A percentile compares a stretch with the other conserved stretches of the same genome.
Evolutionary conservation across 805 yeast genomes (phyloP).

Genomic region (Candida broadrunensis): DNA sequence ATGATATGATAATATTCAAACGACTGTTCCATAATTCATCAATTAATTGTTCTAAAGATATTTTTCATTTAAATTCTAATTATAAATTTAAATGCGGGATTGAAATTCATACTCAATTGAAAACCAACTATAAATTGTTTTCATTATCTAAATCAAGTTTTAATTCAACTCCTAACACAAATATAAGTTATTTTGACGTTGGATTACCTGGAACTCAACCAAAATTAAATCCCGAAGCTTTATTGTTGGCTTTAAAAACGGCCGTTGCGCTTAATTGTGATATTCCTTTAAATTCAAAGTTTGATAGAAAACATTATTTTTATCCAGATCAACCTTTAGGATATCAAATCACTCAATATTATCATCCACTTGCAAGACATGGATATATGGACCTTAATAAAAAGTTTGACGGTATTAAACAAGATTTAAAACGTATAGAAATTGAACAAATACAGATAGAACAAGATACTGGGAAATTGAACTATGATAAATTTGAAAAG

Average conservation of each 20-base stretch:
- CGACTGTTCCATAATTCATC: neutral
- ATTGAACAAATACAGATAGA: constrained; percentile 86
- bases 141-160: constrained; percentile 51
- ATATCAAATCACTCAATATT: constrained; percentile 91
- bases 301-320: constrained; percentile 94
- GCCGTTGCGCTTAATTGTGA: constrained; percentile 66
- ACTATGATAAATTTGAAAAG: constrained; percentile 44
- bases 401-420: constrained; percentile 52
- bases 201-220: constrained; percentile 96
- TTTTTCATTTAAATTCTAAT: constrained; percentile 43
- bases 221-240: constrained; percentile 66
- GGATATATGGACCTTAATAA: constrained; percentile 54
- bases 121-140: constrained; percentile 72
- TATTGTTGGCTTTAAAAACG: constrained; percentile 66
- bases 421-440: constrained; percentile 43
- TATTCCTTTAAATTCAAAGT: constrained; percentile 56
- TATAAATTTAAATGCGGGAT: constrained; percentile 73
- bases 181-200: constrained; percentile 75
- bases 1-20: neutral
- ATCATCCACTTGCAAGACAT: constrained; percentile 68
- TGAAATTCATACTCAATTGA: constrained; percentile 89
- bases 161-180: constrained; percentile 60
- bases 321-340: constrained; percentile 97
- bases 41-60: neutral
- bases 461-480: constrained; percentile 89